phyloP scores from a whole-genome alignment of 1,284 basidiomycete genomes.

The Caloboletus inedulis region DNA sequence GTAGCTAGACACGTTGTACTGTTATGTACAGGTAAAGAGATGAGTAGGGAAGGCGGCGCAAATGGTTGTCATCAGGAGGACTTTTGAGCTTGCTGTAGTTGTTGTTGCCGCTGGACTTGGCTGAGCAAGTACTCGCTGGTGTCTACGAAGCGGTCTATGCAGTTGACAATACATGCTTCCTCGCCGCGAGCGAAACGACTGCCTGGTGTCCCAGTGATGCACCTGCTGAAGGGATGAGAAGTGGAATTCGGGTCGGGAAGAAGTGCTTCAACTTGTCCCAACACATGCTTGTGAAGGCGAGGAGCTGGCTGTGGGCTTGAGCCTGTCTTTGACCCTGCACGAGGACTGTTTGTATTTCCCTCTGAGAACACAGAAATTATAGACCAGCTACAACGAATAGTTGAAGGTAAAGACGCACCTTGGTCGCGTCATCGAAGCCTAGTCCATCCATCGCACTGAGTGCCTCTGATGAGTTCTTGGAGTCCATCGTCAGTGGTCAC shows the following conservation, averaged over 20 bases:
- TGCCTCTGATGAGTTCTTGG: constrained; percentile 28
- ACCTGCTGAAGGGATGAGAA: constrained; percentile 48
- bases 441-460: constrained; percentile 54
- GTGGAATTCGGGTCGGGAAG: constrained; percentile 1
- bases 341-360: constrained; percentile 82
- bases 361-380: constrained; percentile 44
- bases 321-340: constrained; percentile 77
- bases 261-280: constrained; percentile 79
- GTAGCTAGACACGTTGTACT: constrained; percentile 21
- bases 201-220: constrained; percentile 82
- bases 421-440: constrained; percentile 75
- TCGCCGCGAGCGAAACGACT: constrained; percentile 83
- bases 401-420: constrained; percentile 44
- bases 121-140: constrained; percentile 86
- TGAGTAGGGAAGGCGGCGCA: background rate
- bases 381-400: background rate
- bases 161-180: constrained; percentile 84
- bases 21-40: constrained; percentile 9
- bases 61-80: constrained; percentile 10
- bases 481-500: constrained; percentile 22
- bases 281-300: constrained; percentile 71
- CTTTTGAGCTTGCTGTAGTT: constrained; percentile 36
- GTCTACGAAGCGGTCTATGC: constrained; percentile 93
- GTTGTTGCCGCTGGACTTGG: constrained; percentile 64
- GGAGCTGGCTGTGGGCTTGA: constrained; percentile 73